Percentiles rank a stretch among this genome's conserved stretches.
Conservation (phyloP, 2,329 filamentous ascomycete species). For the Penicillium sp. region DNA sequence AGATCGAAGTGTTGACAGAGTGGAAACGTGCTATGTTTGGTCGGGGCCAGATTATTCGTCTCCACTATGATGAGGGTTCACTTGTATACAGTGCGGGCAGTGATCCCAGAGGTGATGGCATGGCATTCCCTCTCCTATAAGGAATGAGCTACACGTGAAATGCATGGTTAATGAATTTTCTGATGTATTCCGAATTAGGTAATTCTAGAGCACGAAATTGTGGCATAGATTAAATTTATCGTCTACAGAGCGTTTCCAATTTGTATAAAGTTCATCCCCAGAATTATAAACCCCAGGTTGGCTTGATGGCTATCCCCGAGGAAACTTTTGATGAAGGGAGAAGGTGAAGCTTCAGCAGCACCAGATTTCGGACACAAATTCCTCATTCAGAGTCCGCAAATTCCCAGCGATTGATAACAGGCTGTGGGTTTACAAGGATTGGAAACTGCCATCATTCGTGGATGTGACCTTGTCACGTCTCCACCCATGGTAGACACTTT, state of each 20-base stretch:
- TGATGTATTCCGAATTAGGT: not conserved
- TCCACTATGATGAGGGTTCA: slow-evolving; percentile 74
- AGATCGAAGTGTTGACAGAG: slow-evolving; percentile 29
- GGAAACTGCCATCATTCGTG: not conserved
- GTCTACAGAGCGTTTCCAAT: not conserved
- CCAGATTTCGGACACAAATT: not conserved
- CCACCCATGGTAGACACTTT: not conserved
- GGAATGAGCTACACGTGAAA: not conserved
- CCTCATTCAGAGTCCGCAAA: not conserved
- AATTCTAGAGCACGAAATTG: not conserved
- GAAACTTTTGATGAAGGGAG: not conserved
- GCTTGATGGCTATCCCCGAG: not conserved
- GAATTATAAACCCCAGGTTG: not conserved
- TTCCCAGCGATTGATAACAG: not conserved
- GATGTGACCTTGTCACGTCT: not conserved
- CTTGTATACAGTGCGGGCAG: slow-evolving; percentile 87
- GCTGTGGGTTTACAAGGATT: not conserved
- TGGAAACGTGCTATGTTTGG: slow-evolving; percentile 33
- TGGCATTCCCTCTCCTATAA: slow-evolving; percentile 59
- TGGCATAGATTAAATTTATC: not conserved
- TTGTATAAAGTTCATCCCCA: not conserved
- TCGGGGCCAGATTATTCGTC: slow-evolving; percentile 33
- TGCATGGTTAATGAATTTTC: not conserved
- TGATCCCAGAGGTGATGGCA: slow-evolving; percentile 84
- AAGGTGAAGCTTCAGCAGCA: not conserved